Evolutionary conservation across 1,284 basidiomycete genomes (phyloP).

Genomic region (Cutaneotrichosporon sp.): DNA sequence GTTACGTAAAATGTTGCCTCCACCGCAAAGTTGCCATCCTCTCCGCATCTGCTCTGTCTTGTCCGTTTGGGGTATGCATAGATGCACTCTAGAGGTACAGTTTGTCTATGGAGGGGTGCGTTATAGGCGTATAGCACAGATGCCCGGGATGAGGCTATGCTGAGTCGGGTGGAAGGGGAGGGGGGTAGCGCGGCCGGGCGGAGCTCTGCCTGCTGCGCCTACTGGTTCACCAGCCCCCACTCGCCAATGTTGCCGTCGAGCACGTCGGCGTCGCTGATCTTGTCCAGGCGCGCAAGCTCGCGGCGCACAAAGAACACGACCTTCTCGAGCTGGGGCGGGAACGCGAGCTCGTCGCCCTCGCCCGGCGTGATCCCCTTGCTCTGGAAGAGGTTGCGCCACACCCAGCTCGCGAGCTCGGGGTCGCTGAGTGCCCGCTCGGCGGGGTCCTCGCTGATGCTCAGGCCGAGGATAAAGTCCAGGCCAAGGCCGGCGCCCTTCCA

Average conservation of each 20-base stretch:
- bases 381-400: conserved; percentile 87
- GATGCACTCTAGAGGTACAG: conserved; percentile 3
- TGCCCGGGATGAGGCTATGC: background rate
- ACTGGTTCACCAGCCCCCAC: conserved; percentile 36
- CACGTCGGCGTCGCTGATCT: conserved; percentile 69
- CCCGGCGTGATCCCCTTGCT: conserved; percentile 35
- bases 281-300: conserved; percentile 74
- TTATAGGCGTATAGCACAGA: background rate
- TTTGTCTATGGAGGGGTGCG: conserved; percentile 2
- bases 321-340: conserved; percentile 73
- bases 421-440: conserved; percentile 56
- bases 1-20: background rate
- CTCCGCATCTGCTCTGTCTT: too few species aligned
- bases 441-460: conserved; percentile 26
- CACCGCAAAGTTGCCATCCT: background rate
- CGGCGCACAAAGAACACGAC: conserved; percentile 75
- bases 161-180: background rate
- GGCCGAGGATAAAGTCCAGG: conserved; percentile 68
- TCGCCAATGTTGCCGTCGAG: conserved; percentile 56
- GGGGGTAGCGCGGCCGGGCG: too few species aligned
- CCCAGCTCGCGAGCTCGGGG: conserved; percentile 75
- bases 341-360: conserved; percentile 61
- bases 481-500: conserved; percentile 82
- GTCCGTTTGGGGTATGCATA: conserved; percentile 3
- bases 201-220: background rate